Evolutionary conservation across 768 basidiomycete genomes (phyloP), one percentile per base, ranked within the genome.

Genomic region (Boletus patriciae): DNA sequence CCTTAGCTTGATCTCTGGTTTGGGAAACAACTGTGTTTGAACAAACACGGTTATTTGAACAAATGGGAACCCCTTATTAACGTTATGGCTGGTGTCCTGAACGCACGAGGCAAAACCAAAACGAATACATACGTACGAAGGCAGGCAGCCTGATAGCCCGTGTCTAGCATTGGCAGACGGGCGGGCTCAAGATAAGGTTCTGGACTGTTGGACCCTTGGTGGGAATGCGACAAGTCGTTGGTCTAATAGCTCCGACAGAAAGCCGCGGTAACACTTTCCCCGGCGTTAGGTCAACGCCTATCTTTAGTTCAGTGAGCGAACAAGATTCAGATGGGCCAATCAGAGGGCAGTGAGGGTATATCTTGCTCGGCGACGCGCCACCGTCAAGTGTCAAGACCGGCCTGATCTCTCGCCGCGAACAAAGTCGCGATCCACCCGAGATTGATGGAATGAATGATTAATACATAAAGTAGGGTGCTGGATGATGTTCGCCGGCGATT

Each of bases 71-170:
- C 12, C 31, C 38, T 44, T 51, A 34, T 52, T 57, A 27, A 56
- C 37, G 45, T 50, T 6, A 48, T 34, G 16, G 31, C 4, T 15
- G 44, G 21, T 27, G 48, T 25, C 41, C 29, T 37, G 50, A 47
- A 45, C 2, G 23, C 31, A 44, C 18, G 34, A 52, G 43, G 43
- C 2, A 7, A 46, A 27, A 41, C 37, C 10, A 13, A 44, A 46
- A 18, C 2, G 15, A 41, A 43, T 60, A 58, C 61, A 63, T 65
- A 63, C 61, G 66, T 65, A 63, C 58, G 40, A 52, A 12, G 13
- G 52, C 21, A 34, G 40, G 33, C 48, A 25, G 46, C 25, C 27
- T 5, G 37, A 10, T 19, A 21, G 18, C 38, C 46, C 40, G 36
- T 44, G 57, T 33, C 7, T 12, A 27, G 41, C n/a, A 37, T 15